These are phyloP conservation scores for Starmerella sirachaensis DNA, from an alignment of 805 yeast species.

Conservation along the genomic window DNA sequence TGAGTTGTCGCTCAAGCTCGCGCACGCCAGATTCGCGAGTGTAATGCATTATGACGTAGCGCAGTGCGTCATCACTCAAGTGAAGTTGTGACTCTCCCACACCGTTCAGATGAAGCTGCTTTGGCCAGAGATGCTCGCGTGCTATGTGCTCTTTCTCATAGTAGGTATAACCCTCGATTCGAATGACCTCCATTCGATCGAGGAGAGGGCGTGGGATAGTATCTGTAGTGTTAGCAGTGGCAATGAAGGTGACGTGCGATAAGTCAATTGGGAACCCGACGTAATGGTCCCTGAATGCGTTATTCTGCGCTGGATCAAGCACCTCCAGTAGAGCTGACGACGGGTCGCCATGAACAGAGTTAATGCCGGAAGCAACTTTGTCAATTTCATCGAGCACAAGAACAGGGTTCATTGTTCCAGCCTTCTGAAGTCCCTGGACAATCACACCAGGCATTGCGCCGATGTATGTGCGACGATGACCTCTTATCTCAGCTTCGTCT, in stretches of 20 bases:
- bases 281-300: constrained; percentile 66
- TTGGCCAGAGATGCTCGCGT: constrained; percentile 53
- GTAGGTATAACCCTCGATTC: constrained; percentile 66
- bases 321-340: constrained; percentile 82
- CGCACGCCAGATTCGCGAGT: constrained; percentile 84
- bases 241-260: constrained; percentile 67
- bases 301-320: constrained; percentile 81
- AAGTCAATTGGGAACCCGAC: constrained; percentile 76
- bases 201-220: constrained; percentile 63
- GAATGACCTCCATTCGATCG: constrained; percentile 75
- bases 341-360: constrained; percentile 64
- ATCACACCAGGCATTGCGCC: constrained; percentile 87
- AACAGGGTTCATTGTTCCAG: constrained; percentile 71
- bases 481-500: constrained; percentile 81
- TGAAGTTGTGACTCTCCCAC: constrained; percentile 36
- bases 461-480: constrained; percentile 82
- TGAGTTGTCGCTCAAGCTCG: constrained; percentile 60
- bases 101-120: constrained; percentile 62
- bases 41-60: constrained; percentile 51
- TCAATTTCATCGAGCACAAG: constrained; percentile 77
- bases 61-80: constrained; percentile 44
- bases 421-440: constrained; percentile 62
- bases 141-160: constrained; percentile 68
- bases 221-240: constrained; percentile 72
- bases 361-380: constrained; percentile 49